Conservation (phyloP, 192 early-diverging fungal species). For the Coemansia sp. region DNA sequence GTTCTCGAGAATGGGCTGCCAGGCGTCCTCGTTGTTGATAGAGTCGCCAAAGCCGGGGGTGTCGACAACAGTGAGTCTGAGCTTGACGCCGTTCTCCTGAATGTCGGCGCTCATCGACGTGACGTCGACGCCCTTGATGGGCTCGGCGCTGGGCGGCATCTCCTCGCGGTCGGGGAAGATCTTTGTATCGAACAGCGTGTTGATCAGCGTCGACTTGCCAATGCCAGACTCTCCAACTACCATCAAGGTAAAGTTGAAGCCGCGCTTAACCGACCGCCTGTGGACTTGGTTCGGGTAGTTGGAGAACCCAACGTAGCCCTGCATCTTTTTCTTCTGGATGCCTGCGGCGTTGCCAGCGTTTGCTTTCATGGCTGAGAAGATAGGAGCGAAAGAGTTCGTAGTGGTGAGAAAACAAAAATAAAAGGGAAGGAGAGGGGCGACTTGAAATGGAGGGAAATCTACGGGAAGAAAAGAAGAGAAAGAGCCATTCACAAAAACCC, state of each 20-base stretch:
- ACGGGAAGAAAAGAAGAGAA: background rate
- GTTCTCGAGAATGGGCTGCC: slow-evolving; percentile 96
- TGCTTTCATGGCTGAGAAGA: slow-evolving; percentile 38
- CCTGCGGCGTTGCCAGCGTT: slow-evolving; percentile 43
- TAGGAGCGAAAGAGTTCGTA: background rate
- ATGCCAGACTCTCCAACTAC: slow-evolving; percentile 96
- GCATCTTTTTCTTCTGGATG: slow-evolving; percentile 64
- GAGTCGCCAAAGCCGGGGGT: slow-evolving; percentile 99
- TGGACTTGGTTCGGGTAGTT: slow-evolving; percentile 96
- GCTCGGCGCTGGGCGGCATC: slow-evolving; percentile 66
- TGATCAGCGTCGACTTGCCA: slow-evolving; percentile 97
- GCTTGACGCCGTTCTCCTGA: slow-evolving; percentile 94
- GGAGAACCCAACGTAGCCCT: slow-evolving; percentile 93
- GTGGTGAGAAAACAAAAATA: slow-evolving; percentile 8
- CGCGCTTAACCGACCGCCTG: slow-evolving; percentile 90
- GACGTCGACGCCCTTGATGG: slow-evolving; percentile 75
- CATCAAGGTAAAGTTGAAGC: slow-evolving; percentile 97
- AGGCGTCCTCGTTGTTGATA: slow-evolving; percentile 98
- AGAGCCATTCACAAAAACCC: background rate
- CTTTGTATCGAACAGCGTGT: slow-evolving; percentile 93
- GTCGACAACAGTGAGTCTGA: slow-evolving; percentile 94
- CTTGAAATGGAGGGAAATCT: background rate
- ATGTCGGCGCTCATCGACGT: slow-evolving; percentile 87
- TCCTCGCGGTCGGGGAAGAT: slow-evolving; percentile 85
- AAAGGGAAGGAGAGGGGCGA: background rate